phyloP scores from a whole-genome alignment of 2,329 filamentous ascomycete genomes.

The Claviceps pazoutovae region DNA sequence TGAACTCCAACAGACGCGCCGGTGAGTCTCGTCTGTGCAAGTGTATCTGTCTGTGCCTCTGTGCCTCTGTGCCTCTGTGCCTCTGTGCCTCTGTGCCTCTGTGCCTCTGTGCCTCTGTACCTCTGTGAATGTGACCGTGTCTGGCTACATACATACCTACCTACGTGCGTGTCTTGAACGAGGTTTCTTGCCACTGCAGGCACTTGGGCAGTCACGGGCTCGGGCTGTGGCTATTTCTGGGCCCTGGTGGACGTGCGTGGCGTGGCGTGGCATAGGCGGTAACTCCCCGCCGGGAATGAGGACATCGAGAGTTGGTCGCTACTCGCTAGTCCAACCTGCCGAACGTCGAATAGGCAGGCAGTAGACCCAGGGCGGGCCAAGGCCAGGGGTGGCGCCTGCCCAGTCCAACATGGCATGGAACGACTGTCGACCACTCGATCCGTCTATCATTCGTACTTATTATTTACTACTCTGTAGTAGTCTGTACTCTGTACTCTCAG shows the following conservation, averaged over 20 bases:
- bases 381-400: not conserved
- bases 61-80: not conserved
- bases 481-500: no score
- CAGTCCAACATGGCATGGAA: not conserved
- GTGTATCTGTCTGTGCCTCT: not conserved
- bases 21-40: not conserved
- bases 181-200: not conserved
- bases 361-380: not conserved
- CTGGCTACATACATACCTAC: not conserved
- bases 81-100: not conserved
- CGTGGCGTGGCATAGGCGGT: not conserved
- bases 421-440: not conserved
- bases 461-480: no score
- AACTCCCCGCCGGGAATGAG: not conserved
- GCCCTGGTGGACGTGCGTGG: not conserved
- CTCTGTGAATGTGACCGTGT: not conserved
- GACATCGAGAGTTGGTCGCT: not conserved
- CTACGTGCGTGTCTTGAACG: not conserved
- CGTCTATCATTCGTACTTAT: not conserved
- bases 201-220: not conserved
- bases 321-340: not conserved
- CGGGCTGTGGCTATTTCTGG: not conserved
- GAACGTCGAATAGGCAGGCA: no score
- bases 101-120: not conserved
- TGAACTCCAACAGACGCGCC: not conserved